Base-by-base conservation (phyloP, 768 basidiomycete species). In the Pluteus cervinus region DNA sequence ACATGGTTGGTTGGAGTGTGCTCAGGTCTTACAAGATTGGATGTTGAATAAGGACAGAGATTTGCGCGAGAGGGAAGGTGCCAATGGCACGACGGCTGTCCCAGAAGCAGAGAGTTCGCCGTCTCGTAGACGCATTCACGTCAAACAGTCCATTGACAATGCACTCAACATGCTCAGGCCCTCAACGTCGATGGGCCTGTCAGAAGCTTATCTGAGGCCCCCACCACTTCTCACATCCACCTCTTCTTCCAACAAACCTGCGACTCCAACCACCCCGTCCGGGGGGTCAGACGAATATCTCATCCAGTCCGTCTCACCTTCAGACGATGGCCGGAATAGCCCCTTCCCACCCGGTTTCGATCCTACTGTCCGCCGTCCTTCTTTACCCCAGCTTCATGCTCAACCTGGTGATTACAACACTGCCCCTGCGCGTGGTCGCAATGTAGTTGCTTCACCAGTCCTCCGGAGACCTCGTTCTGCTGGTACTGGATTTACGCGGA, bases 141-240 rank as follows among this genome's bases (percentile, higher is more conserved):
- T 88, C 43, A 88, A 90, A 56, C 76, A 79, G 26, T 88, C 86
- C 1, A 75, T 87, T 42, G 87, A 90, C 53, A 82, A 79, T 29
- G 76, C 79, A 4, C 62, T 85, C 45, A 69, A 76, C 38, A 68
- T 73, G 54, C 56, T 72, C 43, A 71, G 64, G 45, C 55, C 66
- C 4, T 50, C 62, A 21, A n/a, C n/a, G n/a, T 63, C 57, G 37
- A 46, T 53, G 34, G 58, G 58, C 33, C 47, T 53, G 23, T 53
- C 66, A 8, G 58, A 56, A 38, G 36, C 47, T 33, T 43, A 47
- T 26, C 43, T 48, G 35, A 20, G 36, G 28, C 36, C 51, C 29
- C 39, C 25, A n/a, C n/a, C n/a, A n/a, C n/a, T n/a, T n/a, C n/a
- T n/a, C n/a, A n/a, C n/a, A n/a, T n/a, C n/a, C n/a, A 29, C n/a